These are phyloP conservation scores for Eutrema heterophyllum DNA, from an alignment of 345 rosid genomes.

Conservation along the genomic window DNA sequence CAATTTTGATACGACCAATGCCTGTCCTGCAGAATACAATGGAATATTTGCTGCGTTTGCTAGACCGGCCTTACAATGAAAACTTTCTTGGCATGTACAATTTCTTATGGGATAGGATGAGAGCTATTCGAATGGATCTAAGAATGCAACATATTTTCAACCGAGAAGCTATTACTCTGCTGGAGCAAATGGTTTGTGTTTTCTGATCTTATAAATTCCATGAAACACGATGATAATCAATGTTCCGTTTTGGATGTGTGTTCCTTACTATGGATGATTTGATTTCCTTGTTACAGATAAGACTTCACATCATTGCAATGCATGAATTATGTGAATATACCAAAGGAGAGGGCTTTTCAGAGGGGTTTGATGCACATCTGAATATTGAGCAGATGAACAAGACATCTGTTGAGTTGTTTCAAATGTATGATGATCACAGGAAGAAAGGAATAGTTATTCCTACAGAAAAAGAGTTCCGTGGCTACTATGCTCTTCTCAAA, in stretches of 20 bases:
- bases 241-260: constrained; percentile 2
- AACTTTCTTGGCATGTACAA: constrained; percentile 82
- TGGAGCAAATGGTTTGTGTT: constrained; percentile 88
- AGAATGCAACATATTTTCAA: constrained; percentile 96
- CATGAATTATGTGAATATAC: constrained; percentile 91
- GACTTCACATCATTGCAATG: constrained; percentile 96
- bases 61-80: constrained; percentile 80
- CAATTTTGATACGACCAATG: constrained; percentile 85
- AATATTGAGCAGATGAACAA: constrained; percentile 99
- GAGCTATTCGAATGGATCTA: constrained; percentile 94
- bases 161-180: constrained; percentile 69
- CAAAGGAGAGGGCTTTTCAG: constrained; percentile 94
- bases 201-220: not conserved
- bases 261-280: constrained; percentile 16
- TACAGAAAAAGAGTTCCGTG: constrained; percentile 90
- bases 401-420: constrained; percentile 94
- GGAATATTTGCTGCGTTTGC: constrained; percentile 73
- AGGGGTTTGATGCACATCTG: constrained; percentile 98
- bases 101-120: constrained; percentile 98
- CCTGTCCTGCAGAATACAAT: constrained; percentile 74
- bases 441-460: constrained; percentile 72
- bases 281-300: constrained; percentile 58
- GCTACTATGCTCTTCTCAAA: constrained; percentile 98
- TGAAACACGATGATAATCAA: not conserved
- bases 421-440: constrained; percentile 96